These are phyloP conservation scores for Kwoniella dejecticola DNA, from an alignment of 768 basidiomycete genomes.

Conservation along the genomic window DNA sequence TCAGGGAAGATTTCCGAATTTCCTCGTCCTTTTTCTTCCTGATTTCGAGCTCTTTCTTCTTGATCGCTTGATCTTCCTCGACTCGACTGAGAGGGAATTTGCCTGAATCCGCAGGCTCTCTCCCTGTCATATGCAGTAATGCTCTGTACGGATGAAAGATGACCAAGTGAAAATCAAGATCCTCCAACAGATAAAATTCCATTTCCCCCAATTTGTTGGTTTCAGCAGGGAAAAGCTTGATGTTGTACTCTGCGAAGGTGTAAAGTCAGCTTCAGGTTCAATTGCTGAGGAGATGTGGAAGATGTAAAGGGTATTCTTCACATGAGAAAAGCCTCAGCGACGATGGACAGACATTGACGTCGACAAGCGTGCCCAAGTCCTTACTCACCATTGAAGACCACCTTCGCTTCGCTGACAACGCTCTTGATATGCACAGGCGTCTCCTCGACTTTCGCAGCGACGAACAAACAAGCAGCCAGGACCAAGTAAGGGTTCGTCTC, in stretches of 20 bases:
- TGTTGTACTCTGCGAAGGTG: constrained; percentile 65
- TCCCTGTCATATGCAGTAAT: constrained; percentile 72
- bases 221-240: constrained; percentile 81
- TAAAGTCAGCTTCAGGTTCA: no score
- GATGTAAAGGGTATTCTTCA: no score
- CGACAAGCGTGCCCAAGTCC: not conserved
- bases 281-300: no score
- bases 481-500: constrained; percentile 95
- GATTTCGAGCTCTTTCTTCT: constrained; percentile 59
- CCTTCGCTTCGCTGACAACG: constrained; percentile 78
- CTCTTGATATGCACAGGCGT: constrained; percentile 92
- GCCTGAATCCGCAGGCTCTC: constrained; percentile 59
- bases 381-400: constrained; percentile 62
- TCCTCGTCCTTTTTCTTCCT: constrained; percentile 63
- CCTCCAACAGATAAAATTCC: constrained; percentile 97
- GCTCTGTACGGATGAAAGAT: constrained; percentile 96
- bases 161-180: constrained; percentile 89
- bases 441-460: constrained; percentile 97
- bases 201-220: constrained; percentile 93
- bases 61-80: constrained; percentile 38
- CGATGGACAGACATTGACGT: not conserved
- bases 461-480: constrained; percentile 88
- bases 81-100: constrained; percentile 47
- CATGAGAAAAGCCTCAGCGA: no score
- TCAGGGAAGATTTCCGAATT: constrained; percentile 20